Conservation (phyloP, 176 grass and related monocot genomes). For the Eremochloa ophiuroides region DNA sequence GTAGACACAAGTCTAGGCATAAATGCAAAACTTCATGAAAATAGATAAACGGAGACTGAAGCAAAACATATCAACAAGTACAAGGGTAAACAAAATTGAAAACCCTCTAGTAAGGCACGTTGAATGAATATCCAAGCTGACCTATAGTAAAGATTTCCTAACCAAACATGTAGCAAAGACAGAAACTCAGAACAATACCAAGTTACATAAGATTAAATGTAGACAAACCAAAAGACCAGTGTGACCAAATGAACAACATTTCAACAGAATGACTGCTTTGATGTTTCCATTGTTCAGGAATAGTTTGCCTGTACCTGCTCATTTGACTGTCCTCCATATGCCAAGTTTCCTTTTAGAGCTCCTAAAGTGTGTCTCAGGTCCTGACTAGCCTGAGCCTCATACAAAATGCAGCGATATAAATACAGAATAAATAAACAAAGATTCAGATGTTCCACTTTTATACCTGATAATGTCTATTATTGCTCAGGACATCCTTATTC, state of each 20-base stretch:
- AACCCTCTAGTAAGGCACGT: neutral
- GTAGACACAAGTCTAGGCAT: neutral
- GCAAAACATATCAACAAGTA: constrained; percentile 4
- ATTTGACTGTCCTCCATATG: constrained; percentile 39
- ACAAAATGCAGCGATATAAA: constrained; percentile 14
- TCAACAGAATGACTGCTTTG: constrained; percentile 8
- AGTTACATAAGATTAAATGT: neutral
- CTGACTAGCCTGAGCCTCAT: constrained; percentile 38
- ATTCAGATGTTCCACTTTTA: constrained; percentile 5
- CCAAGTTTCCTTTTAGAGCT: constrained; percentile 46
- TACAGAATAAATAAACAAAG: neutral
- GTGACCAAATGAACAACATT: constrained; percentile 3
- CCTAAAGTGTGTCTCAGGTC: constrained; percentile 46
- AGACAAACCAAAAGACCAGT: neutral
- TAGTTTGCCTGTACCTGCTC: constrained; percentile 39
- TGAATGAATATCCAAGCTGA: neutral
- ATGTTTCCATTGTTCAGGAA: neutral
- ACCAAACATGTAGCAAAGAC: neutral
- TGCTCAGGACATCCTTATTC: constrained; percentile 35
- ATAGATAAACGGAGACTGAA: neutral
- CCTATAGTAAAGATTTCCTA: neutral
- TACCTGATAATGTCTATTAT: constrained; percentile 30
- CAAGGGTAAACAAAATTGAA: neutral
- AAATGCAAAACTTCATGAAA: constrained; percentile 10
- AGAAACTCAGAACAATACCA: constrained; percentile 1